Evolutionary conservation across 2,329 filamentous ascomycete genomes (phyloP), one percentile per base, ranked within the genome.

Genomic region (Aulographum hederae): DNA sequence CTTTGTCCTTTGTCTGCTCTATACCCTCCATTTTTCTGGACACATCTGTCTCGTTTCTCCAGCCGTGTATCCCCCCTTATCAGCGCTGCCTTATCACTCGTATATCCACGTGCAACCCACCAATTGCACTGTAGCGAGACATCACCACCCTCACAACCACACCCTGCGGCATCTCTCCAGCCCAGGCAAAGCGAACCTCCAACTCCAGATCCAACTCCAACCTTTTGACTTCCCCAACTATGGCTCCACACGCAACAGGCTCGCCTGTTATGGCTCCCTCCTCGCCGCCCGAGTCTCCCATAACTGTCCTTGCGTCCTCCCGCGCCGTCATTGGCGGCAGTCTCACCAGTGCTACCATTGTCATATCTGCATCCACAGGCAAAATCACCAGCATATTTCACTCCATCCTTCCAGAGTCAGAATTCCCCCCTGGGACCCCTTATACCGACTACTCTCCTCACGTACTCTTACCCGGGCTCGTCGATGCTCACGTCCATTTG

Each of bases 401-500:
- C 34, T 67, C 69, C 17, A 64, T 94, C 31, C 63, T 92, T n/a
- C 78, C 82, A 1, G 50, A 58, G n/a, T 67, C 69, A 4, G 67
- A 71, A 26, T 94, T 95, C 51, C 77, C 84, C 1, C 47, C 64
- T 0, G 71, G 69, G 25, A 73, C 76, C 5, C 62, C 65, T 4
- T 95, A 95, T 54, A 66, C 70, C 42, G 76, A 98, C 60, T 74
- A 93, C 57, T 81, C 78, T 15, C 82, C 86, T 8, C 69, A 76
- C 53, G 66, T 95, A 29, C 62, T 98, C 25, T 65, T 95, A 20
- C 89, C 89, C 0, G 89, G 89, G 14, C 64, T 98, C 18, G 86
- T 98, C 13, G 89, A 98, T 52, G 86, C 89, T 21, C 89, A 98
- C 52, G 89, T 98, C 23, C 89, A 98, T 58, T 70, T 95, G 43